Conservation (phyloP, 257 asterid genomes). For the Solanum piurae region DNA sequence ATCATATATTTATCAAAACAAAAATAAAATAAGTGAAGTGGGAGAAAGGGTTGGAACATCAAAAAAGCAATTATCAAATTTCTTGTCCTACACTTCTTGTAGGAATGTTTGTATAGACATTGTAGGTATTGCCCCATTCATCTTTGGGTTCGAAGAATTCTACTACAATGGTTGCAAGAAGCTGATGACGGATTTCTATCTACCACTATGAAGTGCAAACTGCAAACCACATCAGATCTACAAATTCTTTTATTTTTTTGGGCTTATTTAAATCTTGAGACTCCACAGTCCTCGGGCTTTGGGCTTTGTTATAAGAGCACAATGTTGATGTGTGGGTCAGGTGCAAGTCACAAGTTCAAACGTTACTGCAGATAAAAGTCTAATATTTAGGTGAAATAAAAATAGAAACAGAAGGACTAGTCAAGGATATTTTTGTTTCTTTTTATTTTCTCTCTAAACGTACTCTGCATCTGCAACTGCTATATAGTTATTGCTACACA, state of each 20-base stretch:
- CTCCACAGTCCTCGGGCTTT: neutral
- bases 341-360: neutral
- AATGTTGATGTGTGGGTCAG: neutral
- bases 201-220: neutral
- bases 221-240: neutral
- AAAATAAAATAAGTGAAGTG: neutral
- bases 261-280: neutral
- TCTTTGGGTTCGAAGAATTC: neutral
- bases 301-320: neutral
- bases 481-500: neutral
- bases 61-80: neutral
- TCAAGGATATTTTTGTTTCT: neutral
- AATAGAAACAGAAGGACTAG: neutral
- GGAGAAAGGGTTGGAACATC: neutral
- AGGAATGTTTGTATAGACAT: neutral
- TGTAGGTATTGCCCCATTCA: neutral
- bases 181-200: neutral
- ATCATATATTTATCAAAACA: neutral
- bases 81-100: neutral
- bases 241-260: neutral
- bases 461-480: neutral
- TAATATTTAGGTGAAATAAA: neutral
- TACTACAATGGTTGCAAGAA: neutral
- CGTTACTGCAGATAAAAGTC: neutral
- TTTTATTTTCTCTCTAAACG: neutral